Base-by-base conservation (phyloP, 2,329 filamentous ascomycete genomes). In the Trichoderma semiorbis region DNA sequence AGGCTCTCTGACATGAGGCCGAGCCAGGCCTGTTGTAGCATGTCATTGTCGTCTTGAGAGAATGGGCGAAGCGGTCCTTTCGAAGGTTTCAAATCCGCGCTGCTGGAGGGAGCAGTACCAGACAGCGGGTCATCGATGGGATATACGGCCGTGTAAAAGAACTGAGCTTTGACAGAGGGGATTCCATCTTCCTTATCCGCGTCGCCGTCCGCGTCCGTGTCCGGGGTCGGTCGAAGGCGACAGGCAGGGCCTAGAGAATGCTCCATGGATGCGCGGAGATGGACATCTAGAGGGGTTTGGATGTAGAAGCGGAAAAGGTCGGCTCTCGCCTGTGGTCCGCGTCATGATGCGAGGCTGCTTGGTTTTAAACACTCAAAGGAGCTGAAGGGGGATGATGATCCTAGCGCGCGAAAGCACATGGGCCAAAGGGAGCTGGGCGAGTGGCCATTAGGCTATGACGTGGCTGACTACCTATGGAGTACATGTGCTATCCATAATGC, bases 81-180 rank as follows among this genome's bases (percentile, higher is more conserved):
- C 39, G 85, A 81, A 70, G 86, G 80, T 70, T 84, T 87, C 16
- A 85, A 78, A 65, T 91, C 82, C 79, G 85, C 74, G 79, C 86
- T 76, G 28, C 80, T 80, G 78, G 88, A 79, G 80, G 89, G 78
- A 82, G 86, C 80, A 12, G 85, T 82, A 1, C 91, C 88, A 11
- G 92, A 93, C n/a, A 97, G 86, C 28, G 93, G 93, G 78, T 97
- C 94, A 78, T 97, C 94, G 78, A 97, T 94, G 34, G 94, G 91
- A 64, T 95, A 87, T 14, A 90, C 85, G 12, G 94, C 96, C 16
- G 90, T 88, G 81, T 97, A 97, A 82, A 97, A 97, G 83, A 94
- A 97, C 74, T 94, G 93, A 26, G 91, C 87, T 36, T 86, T 85
- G 69, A 92, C 80, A 0, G 88, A 86, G 18, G 92, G 91, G 28